These are phyloP conservation scores for Coniochaeta ligniaria DNA, from an alignment of 2,329 filamentous ascomycete species.

Conservation along the genomic window DNA sequence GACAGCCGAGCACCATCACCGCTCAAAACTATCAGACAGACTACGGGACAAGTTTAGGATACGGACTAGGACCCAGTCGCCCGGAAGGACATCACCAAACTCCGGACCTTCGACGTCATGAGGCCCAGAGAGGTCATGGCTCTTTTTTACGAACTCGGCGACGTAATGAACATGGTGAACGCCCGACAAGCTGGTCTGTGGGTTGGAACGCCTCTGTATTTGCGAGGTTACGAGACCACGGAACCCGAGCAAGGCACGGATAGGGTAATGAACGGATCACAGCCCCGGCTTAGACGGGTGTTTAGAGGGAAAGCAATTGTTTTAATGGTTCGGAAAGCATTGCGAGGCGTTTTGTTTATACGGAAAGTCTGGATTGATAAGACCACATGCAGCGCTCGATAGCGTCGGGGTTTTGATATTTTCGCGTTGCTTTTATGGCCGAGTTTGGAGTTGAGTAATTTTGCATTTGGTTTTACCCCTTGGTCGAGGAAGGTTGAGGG, in stretches of 20 bases:
- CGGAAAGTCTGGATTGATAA: not conserved
- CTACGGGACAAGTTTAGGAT: slow-evolving; percentile 47
- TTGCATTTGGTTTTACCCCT: not conserved
- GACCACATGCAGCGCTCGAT: not conserved
- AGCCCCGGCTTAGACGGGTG: not conserved
- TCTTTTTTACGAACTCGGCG: not conserved
- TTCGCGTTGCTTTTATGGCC: not conserved
- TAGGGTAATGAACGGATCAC: not conserved
- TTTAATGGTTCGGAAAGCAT: slow-evolving; percentile 5
- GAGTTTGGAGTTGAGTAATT: not conserved
- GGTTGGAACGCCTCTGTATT: not conserved
- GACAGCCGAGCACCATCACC: slow-evolving; percentile 28
- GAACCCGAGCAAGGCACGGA: not conserved
- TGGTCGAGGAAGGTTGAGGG: too few species aligned
- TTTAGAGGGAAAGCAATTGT: not conserved
- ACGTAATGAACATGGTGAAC: not conserved
- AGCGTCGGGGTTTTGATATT: not conserved
- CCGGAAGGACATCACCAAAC: slow-evolving; percentile 1
- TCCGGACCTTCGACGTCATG: not conserved
- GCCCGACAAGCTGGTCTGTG: not conserved
- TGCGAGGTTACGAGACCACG: not conserved
- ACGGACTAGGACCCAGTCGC: slow-evolving; percentile 35
- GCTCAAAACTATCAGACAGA: slow-evolving; percentile 37
- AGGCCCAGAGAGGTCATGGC: not conserved
- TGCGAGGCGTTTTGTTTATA: slow-evolving; percentile 9